Evolutionary conservation across 495 filamentous ascomycete genomes (phyloP).

Genomic region (Rhizodiscina lignyota): DNA sequence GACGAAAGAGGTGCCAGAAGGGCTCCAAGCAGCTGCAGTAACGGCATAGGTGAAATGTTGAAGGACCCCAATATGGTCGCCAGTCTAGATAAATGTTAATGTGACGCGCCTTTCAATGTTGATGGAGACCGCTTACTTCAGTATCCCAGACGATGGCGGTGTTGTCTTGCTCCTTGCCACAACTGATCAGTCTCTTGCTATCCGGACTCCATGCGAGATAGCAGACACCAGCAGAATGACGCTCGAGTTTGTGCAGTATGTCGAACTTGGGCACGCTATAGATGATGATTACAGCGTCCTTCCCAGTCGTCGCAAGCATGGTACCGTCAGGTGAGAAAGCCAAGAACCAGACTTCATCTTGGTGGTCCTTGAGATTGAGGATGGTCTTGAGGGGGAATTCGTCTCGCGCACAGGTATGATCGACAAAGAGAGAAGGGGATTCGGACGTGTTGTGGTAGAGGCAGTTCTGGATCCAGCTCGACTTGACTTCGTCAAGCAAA

Average conservation of each 20-base stretch:
- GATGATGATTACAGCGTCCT: conserved; percentile 57
- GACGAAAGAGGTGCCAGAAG: conserved; percentile 62
- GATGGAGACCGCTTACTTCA: conserved; percentile 34
- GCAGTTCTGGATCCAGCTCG: conserved; percentile 65
- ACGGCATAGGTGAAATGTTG: conserved; percentile 63
- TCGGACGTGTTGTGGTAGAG: conserved; percentile 73
- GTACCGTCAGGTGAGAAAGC: conserved; percentile 81
- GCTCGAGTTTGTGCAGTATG: conserved; percentile 42
- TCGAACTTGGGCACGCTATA: conserved; percentile 62
- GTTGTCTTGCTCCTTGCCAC: conserved; percentile 58
- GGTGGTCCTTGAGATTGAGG: conserved; percentile 53
- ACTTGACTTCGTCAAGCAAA: conserved; percentile 69
- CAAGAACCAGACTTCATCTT: conserved; percentile 80
- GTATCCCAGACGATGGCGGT: conserved; percentile 67
- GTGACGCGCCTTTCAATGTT: conserved; percentile 1
- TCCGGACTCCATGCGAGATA: conserved; percentile 86
- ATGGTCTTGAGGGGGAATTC: conserved; percentile 59
- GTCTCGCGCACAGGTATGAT: conserved; percentile 67
- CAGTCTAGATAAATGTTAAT: conserved; percentile 37
- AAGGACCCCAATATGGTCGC: conserved; percentile 43
- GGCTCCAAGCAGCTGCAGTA: conserved; percentile 71
- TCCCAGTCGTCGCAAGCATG: conserved; percentile 66
- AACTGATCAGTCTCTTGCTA: conserved; percentile 68
- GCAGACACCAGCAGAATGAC: conserved; percentile 50
- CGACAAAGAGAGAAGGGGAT: conserved; percentile 71